Conservation (phyloP, 2,329 filamentous ascomycete species). For the Neonectria hederae region DNA sequence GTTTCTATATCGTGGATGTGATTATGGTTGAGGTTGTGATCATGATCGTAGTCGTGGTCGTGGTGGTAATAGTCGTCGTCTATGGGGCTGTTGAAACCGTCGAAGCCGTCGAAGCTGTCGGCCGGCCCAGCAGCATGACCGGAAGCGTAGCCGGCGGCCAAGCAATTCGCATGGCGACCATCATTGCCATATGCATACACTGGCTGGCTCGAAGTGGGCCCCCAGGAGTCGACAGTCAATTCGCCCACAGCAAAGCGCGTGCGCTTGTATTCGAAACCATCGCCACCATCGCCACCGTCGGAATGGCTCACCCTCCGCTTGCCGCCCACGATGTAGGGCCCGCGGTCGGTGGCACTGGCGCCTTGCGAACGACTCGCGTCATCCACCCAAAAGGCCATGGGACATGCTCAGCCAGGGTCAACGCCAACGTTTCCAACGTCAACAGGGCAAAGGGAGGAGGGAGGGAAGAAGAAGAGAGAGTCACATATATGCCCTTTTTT, state of each 20-base stretch:
- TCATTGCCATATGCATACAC: constrained; percentile 23
- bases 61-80: constrained; percentile 18
- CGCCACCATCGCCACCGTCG: constrained; percentile 45
- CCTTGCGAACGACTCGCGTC: constrained; percentile 45
- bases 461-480: constrained; percentile 5
- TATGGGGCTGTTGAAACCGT: constrained; percentile 8
- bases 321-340: constrained; percentile 47
- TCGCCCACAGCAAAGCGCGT: constrained; percentile 26
- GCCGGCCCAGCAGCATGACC: not conserved
- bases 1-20: constrained; percentile 27
- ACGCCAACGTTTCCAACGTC: constrained; percentile 26
- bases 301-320: constrained; percentile 52
- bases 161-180: constrained; percentile 2
- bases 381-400: constrained; percentile 54
- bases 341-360: constrained; percentile 37
- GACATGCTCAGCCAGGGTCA: constrained; percentile 46
- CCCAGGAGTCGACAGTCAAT: constrained; percentile 7
- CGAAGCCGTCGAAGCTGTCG: constrained; percentile 3
- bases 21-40: constrained; percentile 21
- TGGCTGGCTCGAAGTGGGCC: not conserved
- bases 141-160: not conserved
- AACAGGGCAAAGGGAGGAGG: constrained; percentile 14
- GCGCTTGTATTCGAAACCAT: constrained; percentile 38
- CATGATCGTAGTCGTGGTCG: constrained; percentile 27
- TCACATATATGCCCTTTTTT: constrained; percentile 22